These are phyloP conservation scores for Eucalyptus curtisii DNA, from an alignment of 345 rosid genomes.

Conservation along the genomic window DNA sequence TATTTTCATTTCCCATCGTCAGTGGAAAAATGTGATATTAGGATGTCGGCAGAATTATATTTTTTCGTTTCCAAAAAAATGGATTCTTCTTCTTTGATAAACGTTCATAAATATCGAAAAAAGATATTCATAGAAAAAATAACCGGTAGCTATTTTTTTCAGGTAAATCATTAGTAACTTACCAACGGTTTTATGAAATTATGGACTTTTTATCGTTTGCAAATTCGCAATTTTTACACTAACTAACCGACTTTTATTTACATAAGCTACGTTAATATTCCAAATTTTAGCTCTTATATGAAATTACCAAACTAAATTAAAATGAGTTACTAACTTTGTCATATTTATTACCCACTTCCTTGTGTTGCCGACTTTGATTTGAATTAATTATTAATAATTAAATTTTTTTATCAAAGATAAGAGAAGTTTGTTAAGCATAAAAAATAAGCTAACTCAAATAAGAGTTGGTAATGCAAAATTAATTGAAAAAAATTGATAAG, in stretches of 20 bases:
- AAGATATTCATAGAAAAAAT: accelerated
- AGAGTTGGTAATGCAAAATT: neutral
- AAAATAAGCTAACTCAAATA: neutral
- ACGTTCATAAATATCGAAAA: neutral
- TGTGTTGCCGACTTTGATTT: neutral
- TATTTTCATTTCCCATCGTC: neutral
- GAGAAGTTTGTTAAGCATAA: neutral
- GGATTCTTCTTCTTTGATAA: neutral
- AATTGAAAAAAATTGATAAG: neutral
- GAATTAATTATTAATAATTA: neutral
- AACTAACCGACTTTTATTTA: neutral
- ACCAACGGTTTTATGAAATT: neutral
- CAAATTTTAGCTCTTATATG: neutral
- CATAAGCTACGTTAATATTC: neutral
- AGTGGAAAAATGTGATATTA: neutral
- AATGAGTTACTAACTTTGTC: neutral
- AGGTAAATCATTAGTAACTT: neutral
- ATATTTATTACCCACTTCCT: neutral
- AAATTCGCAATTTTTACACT: neutral
- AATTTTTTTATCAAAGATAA: neutral
- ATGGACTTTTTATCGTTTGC: neutral
- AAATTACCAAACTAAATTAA: neutral
- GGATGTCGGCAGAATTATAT: neutral
- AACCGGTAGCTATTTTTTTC: neutral
- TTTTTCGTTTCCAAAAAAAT: neutral